A percentile compares a stretch with the other conserved stretches of the same genome.
Evolutionary conservation across 345 rosid genomes (phyloP).

Genomic region (Eucalyptus erythrocorys): DNA sequence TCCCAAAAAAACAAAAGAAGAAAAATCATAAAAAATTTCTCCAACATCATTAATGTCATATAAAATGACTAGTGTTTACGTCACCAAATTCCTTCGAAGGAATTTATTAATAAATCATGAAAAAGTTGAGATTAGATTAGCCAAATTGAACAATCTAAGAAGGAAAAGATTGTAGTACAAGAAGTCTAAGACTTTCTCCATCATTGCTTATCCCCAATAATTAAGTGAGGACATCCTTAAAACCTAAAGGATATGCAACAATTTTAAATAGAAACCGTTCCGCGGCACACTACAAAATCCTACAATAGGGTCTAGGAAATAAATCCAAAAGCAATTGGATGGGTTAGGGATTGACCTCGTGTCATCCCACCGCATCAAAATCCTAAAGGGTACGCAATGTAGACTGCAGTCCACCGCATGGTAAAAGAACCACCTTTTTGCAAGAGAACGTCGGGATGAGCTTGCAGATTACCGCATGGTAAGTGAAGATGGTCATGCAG

Average conservation of each 20-base stretch:
- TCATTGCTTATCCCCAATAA: neutral
- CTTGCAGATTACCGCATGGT: neutral
- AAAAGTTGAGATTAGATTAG: fast-evolving
- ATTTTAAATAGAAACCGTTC: neutral
- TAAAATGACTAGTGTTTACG: fast-evolving
- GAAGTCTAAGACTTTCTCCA: too few species aligned
- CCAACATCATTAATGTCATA: fast-evolving
- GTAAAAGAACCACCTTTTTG: neutral
- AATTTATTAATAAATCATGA: too few species aligned
- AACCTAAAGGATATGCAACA: neutral
- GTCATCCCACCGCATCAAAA: neutral
- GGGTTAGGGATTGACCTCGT: neutral
- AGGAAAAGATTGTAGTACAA: neutral
- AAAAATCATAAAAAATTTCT: neutral
- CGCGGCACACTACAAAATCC: neutral
- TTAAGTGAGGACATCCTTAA: neutral
- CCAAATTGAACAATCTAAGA: fast-evolving
- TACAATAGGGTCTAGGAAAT: neutral
- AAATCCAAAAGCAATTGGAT: neutral
- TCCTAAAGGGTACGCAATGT: neutral
- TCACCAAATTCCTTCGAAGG: too few species aligned
- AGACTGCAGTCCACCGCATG: neutral
- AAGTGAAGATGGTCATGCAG: neutral
- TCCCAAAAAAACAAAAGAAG: fast-evolving
- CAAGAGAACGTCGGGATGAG: neutral